These are phyloP conservation scores for Penicillium sp. DNA, from an alignment of 2,329 filamentous ascomycete genomes.

Conservation along the genomic window DNA sequence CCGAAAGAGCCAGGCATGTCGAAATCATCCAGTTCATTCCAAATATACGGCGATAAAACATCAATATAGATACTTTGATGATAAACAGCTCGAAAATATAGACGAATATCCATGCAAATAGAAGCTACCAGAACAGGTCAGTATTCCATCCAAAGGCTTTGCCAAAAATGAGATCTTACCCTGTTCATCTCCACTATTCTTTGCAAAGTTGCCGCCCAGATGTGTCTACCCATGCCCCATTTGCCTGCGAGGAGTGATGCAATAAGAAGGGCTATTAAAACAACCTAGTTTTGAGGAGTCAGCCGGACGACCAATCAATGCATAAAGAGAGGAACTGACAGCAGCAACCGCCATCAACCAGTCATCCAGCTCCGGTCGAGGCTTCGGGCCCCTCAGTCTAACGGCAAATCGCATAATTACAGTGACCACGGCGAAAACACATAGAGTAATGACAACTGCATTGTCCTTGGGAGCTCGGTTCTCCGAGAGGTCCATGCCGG, in stretches of 20 bases:
- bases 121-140: background rate
- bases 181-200: constrained; percentile 1
- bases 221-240: constrained; percentile 13
- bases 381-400: background rate
- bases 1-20: background rate
- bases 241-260: background rate
- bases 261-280: background rate
- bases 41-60: constrained; percentile 18
- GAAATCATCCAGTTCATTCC: constrained; percentile 12
- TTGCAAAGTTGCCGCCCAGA: constrained; percentile 5
- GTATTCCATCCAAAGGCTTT: background rate
- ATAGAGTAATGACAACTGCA: constrained; percentile 2
- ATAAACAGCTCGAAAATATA: constrained; percentile 12
- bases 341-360: constrained; percentile 6
- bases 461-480: background rate
- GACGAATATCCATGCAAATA: constrained; percentile 11
- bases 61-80: constrained; percentile 9
- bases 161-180: background rate
- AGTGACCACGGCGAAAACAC: background rate
- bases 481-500: constrained; percentile 5
- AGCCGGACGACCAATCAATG: background rate
- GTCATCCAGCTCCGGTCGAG: constrained; percentile 6
- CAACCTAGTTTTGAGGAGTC: background rate
- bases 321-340: background rate
- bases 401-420: constrained; percentile 2